Conservation (phyloP, 2,329 filamentous ascomycete species). For the Diaporthe sp. region DNA sequence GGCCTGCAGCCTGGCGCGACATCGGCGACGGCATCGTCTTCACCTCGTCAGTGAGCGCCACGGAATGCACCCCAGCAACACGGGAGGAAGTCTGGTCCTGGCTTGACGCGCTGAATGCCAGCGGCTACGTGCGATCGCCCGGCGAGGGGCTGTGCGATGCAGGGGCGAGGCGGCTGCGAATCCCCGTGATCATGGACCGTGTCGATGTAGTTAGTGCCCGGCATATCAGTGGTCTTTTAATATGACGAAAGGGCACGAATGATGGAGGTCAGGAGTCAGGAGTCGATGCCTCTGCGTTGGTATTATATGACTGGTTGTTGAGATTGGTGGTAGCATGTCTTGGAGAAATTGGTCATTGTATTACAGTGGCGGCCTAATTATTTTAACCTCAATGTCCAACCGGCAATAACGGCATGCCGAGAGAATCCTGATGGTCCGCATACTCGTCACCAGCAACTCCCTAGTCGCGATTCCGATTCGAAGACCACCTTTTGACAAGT, state of each 20-base stretch:
- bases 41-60: slow-evolving; percentile 64
- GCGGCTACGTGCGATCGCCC: slow-evolving; percentile 52
- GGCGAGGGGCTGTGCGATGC: slow-evolving; percentile 51
- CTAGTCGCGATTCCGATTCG: slow-evolving; percentile 48
- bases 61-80: slow-evolving; percentile 42
- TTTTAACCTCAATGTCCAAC: no score
- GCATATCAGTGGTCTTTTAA: slow-evolving; percentile 35
- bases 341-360: neutral
- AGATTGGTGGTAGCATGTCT: neutral
- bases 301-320: neutral
- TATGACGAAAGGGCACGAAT: neutral
- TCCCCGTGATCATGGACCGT: slow-evolving; percentile 49
- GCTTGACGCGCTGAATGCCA: slow-evolving; percentile 45
- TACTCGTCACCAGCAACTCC: neutral
- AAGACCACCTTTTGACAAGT: slow-evolving; percentile 50
- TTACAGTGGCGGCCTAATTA: neutral
- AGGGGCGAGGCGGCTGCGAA: slow-evolving; percentile 45
- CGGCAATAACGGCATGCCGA: no score
- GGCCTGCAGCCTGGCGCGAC: slow-evolving; percentile 43
- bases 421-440: no score
- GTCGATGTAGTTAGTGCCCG: slow-evolving; percentile 55
- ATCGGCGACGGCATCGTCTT: slow-evolving; percentile 57
- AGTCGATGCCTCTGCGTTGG: neutral
- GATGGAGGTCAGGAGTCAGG: neutral
- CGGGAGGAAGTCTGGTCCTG: slow-evolving; percentile 46